Evolutionary conservation across 768 basidiomycete genomes (phyloP).

Genomic region (Termitomyces bulborhizus): DNA sequence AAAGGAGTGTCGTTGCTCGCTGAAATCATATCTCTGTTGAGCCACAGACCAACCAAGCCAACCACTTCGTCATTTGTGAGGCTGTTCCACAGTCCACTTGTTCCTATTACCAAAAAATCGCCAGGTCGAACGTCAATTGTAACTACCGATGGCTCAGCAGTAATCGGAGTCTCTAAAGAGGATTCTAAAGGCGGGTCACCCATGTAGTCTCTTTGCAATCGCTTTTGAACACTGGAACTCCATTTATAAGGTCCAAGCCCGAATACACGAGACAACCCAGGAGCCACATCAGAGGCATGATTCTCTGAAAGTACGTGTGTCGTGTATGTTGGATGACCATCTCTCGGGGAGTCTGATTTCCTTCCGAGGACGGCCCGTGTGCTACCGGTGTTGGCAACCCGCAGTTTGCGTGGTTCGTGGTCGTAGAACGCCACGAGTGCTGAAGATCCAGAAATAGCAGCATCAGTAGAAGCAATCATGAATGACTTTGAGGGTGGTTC

Average conservation of each 20-base stretch:
- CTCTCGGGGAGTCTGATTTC: neutral
- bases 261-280: conserved; percentile 1
- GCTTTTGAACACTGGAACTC: conserved; percentile 1
- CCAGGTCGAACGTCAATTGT: conserved; percentile 34
- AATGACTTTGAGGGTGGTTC: neutral
- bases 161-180: neutral
- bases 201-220: conserved; percentile 1
- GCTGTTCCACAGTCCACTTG: conserved; percentile 48
- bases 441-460: conserved; percentile 2
- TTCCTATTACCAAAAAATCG: conserved; percentile 51
- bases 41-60: conserved; percentile 46
- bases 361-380: conserved; percentile 2
- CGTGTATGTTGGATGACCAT: neutral
- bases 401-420: conserved; percentile 1
- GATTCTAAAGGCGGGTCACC: neutral
- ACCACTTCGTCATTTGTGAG: conserved; percentile 52
- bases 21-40: conserved; percentile 19
- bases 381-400: conserved; percentile 2
- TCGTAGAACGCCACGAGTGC: conserved; percentile 3
- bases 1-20: neutral
- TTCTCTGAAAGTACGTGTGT: conserved; percentile 2
- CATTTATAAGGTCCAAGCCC: conserved; percentile 6
- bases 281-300: neutral
- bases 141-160: conserved; percentile 37
- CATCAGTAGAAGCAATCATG: neutral